Percentiles rank a stretch among this genome's conserved stretches.
Evolutionary conservation across 106 monocot genomes (phyloP).

Genomic region (Dendrobium officinale): DNA sequence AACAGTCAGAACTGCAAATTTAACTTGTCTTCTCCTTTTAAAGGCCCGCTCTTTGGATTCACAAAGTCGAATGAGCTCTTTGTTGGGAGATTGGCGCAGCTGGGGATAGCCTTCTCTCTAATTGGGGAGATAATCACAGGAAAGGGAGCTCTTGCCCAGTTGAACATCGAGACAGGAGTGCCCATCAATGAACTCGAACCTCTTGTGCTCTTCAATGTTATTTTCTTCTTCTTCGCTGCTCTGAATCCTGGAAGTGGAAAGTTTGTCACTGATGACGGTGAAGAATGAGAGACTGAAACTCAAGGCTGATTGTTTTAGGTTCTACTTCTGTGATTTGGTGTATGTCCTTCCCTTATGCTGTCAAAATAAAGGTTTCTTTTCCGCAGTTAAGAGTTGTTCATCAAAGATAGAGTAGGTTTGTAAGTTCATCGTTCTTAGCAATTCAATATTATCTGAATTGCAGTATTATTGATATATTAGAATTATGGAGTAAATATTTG

Average conservation of each 20-base stretch:
- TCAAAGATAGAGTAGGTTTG: too few species aligned
- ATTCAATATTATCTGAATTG: too few species aligned
- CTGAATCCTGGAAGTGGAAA: conserved; percentile 83
- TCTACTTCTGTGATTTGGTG: background rate
- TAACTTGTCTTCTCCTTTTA: background rate
- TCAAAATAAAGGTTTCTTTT: too few species aligned
- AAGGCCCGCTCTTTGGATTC: conserved; percentile 89
- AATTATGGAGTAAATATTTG: too few species aligned
- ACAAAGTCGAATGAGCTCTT: conserved; percentile 98
- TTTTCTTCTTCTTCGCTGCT: conserved; percentile 94
- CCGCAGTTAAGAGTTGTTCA: too few species aligned
- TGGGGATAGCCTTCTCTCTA: conserved; percentile 88
- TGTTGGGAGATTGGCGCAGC: conserved; percentile 82
- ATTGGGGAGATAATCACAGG: conserved; percentile 96
- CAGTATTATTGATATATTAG: too few species aligned
- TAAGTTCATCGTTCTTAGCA: too few species aligned
- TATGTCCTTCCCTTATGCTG: background rate
- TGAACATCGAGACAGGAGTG: conserved; percentile 96
- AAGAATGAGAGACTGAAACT: conserved; percentile 20
- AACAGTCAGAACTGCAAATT: too few species aligned
- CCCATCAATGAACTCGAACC: conserved; percentile 86
- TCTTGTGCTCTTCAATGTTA: conserved; percentile 71
- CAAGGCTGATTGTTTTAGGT: too few species aligned
- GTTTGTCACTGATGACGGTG: conserved; percentile 59
- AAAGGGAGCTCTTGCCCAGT: conserved; percentile 85